Base-by-base conservation (phyloP, 2,329 filamentous ascomycete species). In the Sporothrix mexicana region DNA sequence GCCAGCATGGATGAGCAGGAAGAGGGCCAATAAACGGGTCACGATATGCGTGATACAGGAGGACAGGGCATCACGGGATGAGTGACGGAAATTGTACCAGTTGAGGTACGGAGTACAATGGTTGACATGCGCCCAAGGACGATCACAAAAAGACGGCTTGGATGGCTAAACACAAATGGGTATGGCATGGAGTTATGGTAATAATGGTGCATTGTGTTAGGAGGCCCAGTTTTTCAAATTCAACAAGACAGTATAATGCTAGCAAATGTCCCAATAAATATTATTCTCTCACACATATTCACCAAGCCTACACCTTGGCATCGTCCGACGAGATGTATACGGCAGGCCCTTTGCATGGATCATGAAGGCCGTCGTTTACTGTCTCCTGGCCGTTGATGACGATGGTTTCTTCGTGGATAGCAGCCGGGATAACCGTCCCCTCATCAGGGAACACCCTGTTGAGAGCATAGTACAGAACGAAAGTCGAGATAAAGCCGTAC, bases 401-500 rank as follows among this genome's bases (percentile, higher is more conserved):
- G 13, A 73, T 15, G 0, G 55, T 53, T 61, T 82, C 80, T 1
- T 78, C 79, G 57, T 77, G 77, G 62, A 83, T 80, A 2, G 78
- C 78, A 8, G 74, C 74, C 0, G 76, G 71, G 30, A 81, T 77
- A 20, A 81, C 73, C 0, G 81, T 80, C 12, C 71, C 74, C 1
- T 30, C n/a, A 4, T 73, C 71, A 12, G 75, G 74, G 55, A 75
- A 74, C 23, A 73, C 13, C 17, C 53, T 43, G 67, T 71, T 75
- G 10, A 75, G 74, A 0, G 74, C 53, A 15, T 67, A 74, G 68
- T 83, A 83, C 4, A 80, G 70, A 4, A 79, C 68, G 67, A 82
- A 81, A 0, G 80, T 79, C 51, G 78, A 79, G 3, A 76, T 79
- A 75, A 81, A 83, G 4, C 81, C 80, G 75, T 80, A 82, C 7